Base-by-base conservation (phyloP, 495 filamentous ascomycete genomes). In the Neurospora sp. region DNA sequence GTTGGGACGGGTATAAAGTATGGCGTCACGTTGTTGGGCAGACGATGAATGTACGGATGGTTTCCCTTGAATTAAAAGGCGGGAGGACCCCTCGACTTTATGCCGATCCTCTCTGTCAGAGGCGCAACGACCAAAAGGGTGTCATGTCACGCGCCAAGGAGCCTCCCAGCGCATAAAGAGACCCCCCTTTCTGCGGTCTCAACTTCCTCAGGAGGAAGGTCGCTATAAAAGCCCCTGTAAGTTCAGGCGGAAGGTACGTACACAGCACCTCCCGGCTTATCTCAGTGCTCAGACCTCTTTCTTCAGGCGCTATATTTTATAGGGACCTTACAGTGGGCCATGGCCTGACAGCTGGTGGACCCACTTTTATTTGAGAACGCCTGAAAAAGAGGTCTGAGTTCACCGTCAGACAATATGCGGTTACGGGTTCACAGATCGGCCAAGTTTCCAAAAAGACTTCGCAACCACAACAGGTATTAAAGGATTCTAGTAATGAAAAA, bases 11-110 rank as follows among this genome's bases (percentile, higher is more conserved):
- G 39, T 48, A 35, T 48, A 59, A 39, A 23, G 48, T 16, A 69
- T 42, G 27, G 38, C 27, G 39, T 54, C 44, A 54, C 18, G 69
- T 39, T 72, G n/a, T 46, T 42, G 42, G 48, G 39, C 37, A 71
- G 40, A 42, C 20, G 54, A 35, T n/a, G 18, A 69, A 70, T 76
- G 74, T 69, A 72, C 48, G 73, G 71, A 75, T 39, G 44, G 70
- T 23, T 75, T 59, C 75, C 71, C 66, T 46, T 44, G 46, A 37
- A 44, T 73, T 11, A 37, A 71, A 37, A 40, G 42, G 40, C 71
- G 72, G 75, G 72, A 72, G 62, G 71, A 71, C 41, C 70, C 54
- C 66, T 72, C 40, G 71, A 66, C 72, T 73, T 74, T 42, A 71
- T 59, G 48, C 48, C 20, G 48, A 59, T 59, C 20, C 20, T 7